phyloP scores from a whole-genome alignment of 2,329 filamentous ascomycete species.

The Chaetomium globosum region DNA sequence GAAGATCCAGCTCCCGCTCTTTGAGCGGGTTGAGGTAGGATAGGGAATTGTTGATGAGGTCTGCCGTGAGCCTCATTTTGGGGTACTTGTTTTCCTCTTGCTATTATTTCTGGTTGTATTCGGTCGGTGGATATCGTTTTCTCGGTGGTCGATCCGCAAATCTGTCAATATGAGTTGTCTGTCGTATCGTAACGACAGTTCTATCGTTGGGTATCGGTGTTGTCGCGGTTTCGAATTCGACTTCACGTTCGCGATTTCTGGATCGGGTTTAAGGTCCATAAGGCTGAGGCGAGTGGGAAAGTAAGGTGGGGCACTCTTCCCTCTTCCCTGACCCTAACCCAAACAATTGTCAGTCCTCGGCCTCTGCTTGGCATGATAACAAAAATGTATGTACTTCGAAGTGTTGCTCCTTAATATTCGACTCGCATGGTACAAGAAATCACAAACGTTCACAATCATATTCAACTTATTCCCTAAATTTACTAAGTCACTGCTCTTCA shows the following conservation, averaged over 20 bases:
- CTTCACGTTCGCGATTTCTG: slow-evolving; percentile 8
- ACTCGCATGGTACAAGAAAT: neutral
- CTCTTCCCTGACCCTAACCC: slow-evolving; percentile 27
- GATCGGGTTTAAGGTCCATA: slow-evolving; percentile 20
- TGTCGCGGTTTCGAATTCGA: slow-evolving; percentile 7
- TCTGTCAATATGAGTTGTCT: neutral
- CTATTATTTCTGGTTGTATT: neutral
- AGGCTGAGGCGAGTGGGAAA: slow-evolving; percentile 26
- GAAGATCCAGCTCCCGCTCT: slow-evolving; percentile 97
- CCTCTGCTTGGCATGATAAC: neutral
- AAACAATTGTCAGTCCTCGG: neutral
- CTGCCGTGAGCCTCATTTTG: slow-evolving; percentile 90
- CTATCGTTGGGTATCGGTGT: neutral
- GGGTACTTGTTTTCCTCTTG: slow-evolving; percentile 23
- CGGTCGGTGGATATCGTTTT: neutral
- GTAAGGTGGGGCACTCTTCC: slow-evolving; percentile 14
- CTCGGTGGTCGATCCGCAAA: neutral
- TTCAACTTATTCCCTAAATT: neutral
- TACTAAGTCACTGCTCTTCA: neutral
- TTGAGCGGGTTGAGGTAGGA: slow-evolving; percentile 99
- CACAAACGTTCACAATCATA: neutral
- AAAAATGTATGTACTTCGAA: neutral
- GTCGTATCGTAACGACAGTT: neutral
- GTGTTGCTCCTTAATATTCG: neutral
- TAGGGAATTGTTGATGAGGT: slow-evolving; percentile 90